Evolutionary conservation across 1,284 basidiomycete genomes (phyloP).

Genomic region (Sporisorium exsertum): DNA sequence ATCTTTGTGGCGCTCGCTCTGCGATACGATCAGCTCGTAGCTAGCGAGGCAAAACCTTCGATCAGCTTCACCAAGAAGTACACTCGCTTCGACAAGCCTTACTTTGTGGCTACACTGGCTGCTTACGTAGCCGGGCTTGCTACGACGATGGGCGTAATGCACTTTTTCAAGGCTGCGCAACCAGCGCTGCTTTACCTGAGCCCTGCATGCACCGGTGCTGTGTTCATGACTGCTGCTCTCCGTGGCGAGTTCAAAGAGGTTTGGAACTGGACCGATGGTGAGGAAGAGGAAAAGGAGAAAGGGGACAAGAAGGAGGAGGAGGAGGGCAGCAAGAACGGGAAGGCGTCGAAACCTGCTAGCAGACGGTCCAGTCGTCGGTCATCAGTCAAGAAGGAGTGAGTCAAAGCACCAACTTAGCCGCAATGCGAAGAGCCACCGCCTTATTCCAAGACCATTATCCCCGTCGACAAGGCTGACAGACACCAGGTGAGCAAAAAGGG

Average conservation of each 20-base stretch:
- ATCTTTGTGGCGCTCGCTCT: slow-evolving; percentile 87
- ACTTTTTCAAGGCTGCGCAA: slow-evolving; percentile 82
- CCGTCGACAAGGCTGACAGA: too few relatives aligned
- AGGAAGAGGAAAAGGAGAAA: slow-evolving; percentile 37
- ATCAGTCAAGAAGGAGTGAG: slow-evolving; percentile 22
- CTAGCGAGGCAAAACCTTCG: slow-evolving; percentile 69
- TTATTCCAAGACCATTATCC: background rate
- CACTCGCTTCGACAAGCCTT: slow-evolving; percentile 76
- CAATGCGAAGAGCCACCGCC: background rate
- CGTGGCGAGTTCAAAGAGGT: slow-evolving; percentile 69
- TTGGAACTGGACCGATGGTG: slow-evolving; percentile 60
- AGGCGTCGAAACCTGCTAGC: slow-evolving; percentile 15
- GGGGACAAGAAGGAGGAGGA: slow-evolving; percentile 19
- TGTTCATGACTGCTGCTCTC: slow-evolving; percentile 67
- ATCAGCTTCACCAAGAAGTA: slow-evolving; percentile 52
- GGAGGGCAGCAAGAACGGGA: slow-evolving; percentile 20
- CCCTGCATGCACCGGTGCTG: slow-evolving; percentile 73
- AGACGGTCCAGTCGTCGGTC: slow-evolving; percentile 30
- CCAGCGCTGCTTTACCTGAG: slow-evolving; percentile 90
- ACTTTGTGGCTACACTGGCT: slow-evolving; percentile 79
- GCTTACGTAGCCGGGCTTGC: slow-evolving; percentile 84
- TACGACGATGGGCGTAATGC: slow-evolving; percentile 89
- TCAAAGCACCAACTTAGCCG: background rate
- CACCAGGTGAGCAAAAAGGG: background rate
- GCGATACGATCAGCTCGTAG: slow-evolving; percentile 80